Conservation (phyloP, 257 asterid species). For the Dorcoceras hygrometricum region DNA sequence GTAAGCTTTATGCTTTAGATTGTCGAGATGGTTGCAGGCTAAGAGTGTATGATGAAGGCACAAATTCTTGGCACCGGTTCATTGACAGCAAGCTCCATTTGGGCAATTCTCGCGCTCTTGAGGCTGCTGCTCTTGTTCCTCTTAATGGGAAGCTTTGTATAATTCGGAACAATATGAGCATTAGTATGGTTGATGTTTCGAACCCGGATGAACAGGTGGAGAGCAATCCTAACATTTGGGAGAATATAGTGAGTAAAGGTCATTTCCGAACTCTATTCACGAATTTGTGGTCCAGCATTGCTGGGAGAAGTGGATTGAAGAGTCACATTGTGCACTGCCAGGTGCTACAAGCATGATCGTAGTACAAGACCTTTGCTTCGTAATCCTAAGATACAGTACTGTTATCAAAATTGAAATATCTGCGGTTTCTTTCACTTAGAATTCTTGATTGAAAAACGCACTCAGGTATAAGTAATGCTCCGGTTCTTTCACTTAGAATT, state of each 20-base stretch:
- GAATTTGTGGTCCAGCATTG: constrained; percentile 58
- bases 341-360: constrained; percentile 53
- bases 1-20: constrained; percentile 57
- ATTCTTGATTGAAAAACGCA: constrained; percentile 8
- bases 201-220: constrained; percentile 40
- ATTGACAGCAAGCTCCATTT: constrained; percentile 57
- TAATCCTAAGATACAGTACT: constrained; percentile 9
- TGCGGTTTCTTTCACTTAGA: constrained; percentile 10
- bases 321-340: constrained; percentile 65
- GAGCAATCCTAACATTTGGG: constrained; percentile 51
- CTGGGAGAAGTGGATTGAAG: constrained; percentile 64
- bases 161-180: constrained; percentile 58
- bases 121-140: constrained; percentile 62
- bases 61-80: constrained; percentile 52
- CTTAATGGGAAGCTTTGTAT: constrained; percentile 59
- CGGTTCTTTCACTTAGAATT: constrained; percentile 13
- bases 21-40: constrained; percentile 62
- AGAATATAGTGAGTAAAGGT: constrained; percentile 44
- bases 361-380: neutral
- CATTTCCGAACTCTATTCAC: constrained; percentile 50
- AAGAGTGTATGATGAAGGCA: constrained; percentile 43
- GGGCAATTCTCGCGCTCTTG: constrained; percentile 53
- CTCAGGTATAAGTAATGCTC: constrained; percentile 20
- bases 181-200: constrained; percentile 54
- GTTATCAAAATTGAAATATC: constrained; percentile 17